Evolutionary conservation across 768 basidiomycete species (phyloP).

Genomic region (Collybia nuda): DNA sequence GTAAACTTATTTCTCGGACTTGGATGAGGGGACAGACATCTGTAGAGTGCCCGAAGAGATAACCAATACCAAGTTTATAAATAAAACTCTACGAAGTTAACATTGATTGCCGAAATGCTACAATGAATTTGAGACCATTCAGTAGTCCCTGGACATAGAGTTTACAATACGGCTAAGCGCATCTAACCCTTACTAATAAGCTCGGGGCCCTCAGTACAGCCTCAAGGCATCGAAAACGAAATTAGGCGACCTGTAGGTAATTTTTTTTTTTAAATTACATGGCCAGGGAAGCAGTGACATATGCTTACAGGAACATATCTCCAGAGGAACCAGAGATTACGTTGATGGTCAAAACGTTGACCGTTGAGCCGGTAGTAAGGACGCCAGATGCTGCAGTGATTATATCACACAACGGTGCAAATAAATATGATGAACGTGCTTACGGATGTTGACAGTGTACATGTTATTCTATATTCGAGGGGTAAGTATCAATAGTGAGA

Average conservation of each 20-base stretch:
- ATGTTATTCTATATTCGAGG: conserved; percentile 26
- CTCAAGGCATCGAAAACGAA: conserved; percentile 30
- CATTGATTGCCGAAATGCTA: too few relatives aligned
- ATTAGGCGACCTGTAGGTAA: conserved; percentile 25
- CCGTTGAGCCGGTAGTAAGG: conserved; percentile 22
- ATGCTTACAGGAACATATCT: conserved; percentile 28
- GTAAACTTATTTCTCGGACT: too few relatives aligned
- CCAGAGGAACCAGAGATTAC: conserved; percentile 35
- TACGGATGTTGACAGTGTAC: conserved; percentile 34
- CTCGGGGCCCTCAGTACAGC: conserved; percentile 22
- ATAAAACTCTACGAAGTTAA: too few relatives aligned
- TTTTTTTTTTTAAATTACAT: conserved; percentile 18
- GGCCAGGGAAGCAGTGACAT: not conserved
- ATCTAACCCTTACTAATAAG: not conserved
- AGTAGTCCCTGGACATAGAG: too few relatives aligned
- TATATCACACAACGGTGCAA: not conserved
- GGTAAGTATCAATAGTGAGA: not conserved
- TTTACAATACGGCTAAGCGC: too few relatives aligned
- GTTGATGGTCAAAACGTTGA: conserved; percentile 28
- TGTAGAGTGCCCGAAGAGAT: too few relatives aligned
- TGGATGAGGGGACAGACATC: too few relatives aligned
- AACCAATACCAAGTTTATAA: too few relatives aligned
- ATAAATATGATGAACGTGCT: conserved; percentile 12
- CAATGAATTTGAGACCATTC: too few relatives aligned
- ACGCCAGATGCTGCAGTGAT: conserved; percentile 24